A percentile compares a stretch with the other conserved stretches of the same genome.
Conservation (phyloP, 768 basidiomycete species). For the Obba rivulosa region DNA sequence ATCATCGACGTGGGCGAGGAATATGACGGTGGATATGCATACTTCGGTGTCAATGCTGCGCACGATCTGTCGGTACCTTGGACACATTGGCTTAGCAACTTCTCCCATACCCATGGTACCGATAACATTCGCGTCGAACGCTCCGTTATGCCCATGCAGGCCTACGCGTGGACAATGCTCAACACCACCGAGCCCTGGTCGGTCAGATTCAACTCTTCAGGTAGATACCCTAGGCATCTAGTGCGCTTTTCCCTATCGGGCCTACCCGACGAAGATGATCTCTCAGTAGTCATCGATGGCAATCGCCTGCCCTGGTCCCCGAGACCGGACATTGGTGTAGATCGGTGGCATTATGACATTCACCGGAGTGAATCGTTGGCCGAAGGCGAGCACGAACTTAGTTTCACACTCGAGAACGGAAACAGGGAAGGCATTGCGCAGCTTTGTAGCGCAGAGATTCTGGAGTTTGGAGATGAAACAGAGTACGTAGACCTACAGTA, state of each 20-base stretch:
- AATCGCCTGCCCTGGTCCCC: conserved; percentile 55
- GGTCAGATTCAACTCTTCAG: conserved; percentile 58
- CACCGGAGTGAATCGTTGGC: conserved; percentile 33
- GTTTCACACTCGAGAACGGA: conserved; percentile 48
- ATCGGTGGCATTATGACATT: conserved; percentile 76
- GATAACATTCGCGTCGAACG: conserved; percentile 47
- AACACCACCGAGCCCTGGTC: conserved; percentile 57
- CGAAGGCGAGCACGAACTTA: conserved; percentile 52
- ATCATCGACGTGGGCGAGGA: conserved; percentile 78
- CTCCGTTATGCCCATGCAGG: conserved; percentile 69
- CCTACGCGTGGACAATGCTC: conserved; percentile 71
- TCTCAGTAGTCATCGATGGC: conserved; percentile 59
- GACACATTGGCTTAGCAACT: conserved; percentile 61
- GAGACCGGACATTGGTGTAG: conserved; percentile 49
- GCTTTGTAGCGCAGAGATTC: conserved; percentile 68
- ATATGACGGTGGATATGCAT: conserved; percentile 74
- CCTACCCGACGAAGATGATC: conserved; percentile 45
- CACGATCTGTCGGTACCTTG: conserved; percentile 43
- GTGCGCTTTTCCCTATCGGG: conserved; percentile 73
- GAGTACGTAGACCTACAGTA: conserved; percentile 43
- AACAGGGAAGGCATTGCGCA: conserved; percentile 53
- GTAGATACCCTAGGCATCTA: conserved; percentile 53
- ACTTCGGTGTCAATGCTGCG: conserved; percentile 65
- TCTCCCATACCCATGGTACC: conserved; percentile 6
- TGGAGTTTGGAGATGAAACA: conserved; percentile 61